Percentiles rank a stretch among this genome's conserved stretches.
These are phyloP conservation scores for Chlamydomonas reinhardtii DNA, from an alignment of 163 green algal genomes.

Conservation along the genomic window DNA sequence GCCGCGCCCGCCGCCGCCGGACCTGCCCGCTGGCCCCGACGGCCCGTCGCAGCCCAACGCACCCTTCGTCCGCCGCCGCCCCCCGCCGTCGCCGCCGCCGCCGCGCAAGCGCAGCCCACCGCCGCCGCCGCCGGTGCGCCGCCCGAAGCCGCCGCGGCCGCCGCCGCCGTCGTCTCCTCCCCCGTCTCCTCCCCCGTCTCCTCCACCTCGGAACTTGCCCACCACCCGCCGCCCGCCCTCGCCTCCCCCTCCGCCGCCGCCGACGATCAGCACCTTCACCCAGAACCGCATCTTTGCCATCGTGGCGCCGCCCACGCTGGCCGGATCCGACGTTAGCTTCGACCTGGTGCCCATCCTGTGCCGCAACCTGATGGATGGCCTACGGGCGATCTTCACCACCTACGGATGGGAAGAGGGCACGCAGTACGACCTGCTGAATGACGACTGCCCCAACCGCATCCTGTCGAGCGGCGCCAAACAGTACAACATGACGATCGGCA, in stretches of 20 bases:
- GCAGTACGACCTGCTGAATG: not conserved
- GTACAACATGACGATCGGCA: conserved; percentile 31
- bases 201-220: not conserved
- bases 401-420: conserved; percentile 19
- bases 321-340: not conserved
- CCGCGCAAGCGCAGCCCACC: not conserved
- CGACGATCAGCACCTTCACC: not conserved
- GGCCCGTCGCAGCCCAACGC: not conserved
- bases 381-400: conserved; percentile 12
- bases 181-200: not conserved
- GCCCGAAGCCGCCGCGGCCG: not conserved
- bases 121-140: not conserved
- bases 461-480: not conserved
- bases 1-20: not conserved
- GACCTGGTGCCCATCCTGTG: conserved; percentile 7
- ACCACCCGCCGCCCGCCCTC: not conserved
- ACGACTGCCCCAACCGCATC: not conserved
- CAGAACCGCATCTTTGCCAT: conserved; percentile 27
- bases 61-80: not conserved
- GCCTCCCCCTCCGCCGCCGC: not conserved
- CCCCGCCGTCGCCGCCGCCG: not conserved
- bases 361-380: conserved; percentile 4
- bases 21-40: not conserved
- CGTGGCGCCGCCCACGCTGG: not conserved
- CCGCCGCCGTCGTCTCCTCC: conserved; percentile 3